phyloP scores from a whole-genome alignment of 352 stramenopile genomes.

The Phytophthora europaea region DNA sequence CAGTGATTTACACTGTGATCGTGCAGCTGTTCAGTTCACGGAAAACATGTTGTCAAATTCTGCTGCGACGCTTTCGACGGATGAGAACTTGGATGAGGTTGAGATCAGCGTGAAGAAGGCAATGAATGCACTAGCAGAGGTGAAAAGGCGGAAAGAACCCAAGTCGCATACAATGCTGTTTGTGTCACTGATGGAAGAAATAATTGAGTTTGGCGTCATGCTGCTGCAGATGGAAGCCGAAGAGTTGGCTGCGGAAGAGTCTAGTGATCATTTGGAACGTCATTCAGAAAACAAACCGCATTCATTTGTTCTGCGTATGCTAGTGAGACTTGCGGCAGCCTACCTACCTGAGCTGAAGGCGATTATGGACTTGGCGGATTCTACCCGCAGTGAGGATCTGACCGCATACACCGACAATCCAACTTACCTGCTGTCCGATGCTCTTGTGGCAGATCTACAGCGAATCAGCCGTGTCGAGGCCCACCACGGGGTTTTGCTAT shows the following conservation, averaged over 20 bases:
- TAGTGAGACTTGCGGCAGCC: conserved; percentile 43
- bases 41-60: conserved; percentile 66
- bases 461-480: conserved; percentile 53
- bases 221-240: conserved; percentile 59
- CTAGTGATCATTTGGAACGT: not conserved
- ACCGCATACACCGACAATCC: conserved; percentile 33
- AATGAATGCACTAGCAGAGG: conserved; percentile 45
- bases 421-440: conserved; percentile 42
- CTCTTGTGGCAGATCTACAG: conserved; percentile 52
- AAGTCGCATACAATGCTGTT: conserved; percentile 40
- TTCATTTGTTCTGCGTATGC: conserved; percentile 48
- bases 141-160: conserved; percentile 49
- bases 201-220: conserved; percentile 52
- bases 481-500: conserved; percentile 70
- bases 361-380: conserved; percentile 28
- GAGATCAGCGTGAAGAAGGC: conserved; percentile 23
- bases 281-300: not conserved
- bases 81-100: conserved; percentile 20
- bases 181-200: conserved; percentile 63
- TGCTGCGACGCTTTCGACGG: not conserved
- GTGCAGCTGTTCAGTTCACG: conserved; percentile 64
- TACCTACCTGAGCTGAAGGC: conserved; percentile 45
- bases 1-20: conserved; percentile 58
- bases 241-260: not conserved
- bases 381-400: conserved; percentile 25